Base-by-base conservation (phyloP, 1,284 basidiomycete genomes). In the Trametes pubescens region DNA sequence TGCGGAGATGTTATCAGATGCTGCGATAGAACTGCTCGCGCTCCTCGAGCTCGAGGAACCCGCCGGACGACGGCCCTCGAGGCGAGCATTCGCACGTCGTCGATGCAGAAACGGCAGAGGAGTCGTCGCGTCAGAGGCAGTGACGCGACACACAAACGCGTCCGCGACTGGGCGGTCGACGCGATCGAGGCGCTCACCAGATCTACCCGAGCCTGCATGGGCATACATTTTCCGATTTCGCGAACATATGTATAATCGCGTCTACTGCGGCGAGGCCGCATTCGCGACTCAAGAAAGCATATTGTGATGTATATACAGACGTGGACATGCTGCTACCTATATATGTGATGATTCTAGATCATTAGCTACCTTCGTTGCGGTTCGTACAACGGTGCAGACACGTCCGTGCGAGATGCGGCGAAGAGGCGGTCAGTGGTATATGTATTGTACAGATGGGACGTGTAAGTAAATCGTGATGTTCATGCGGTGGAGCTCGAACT, bases 1-100 rank as follows among this genome's bases (percentile, higher is more conserved):
- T 62, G 44, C 35, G 62, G 26, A 55, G 69, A 68, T 64, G 71
- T 76, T 77, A 76, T 77, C 75, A 70, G 75, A 75, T 76, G 72
- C 54, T 67, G 67, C 53, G 66, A 59, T 62, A 60, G 56, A 66
- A 66, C 54, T 26, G 63, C 57, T 29, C 64, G 62, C 34, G 59
- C 64, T 32, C 66, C 56, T 64, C 62, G 69, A 69, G 68, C 62
- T 64, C 62, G 69, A 66, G 69, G 59, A 43, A 63, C 47, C 54
- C 61, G 65, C 61, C 62, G 57, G 55, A 52, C 60, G 35, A 59
- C 62, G 60, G 58, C 51, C 62, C 67, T 54, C 64, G 65, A 53
- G 40, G 66, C 62, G 32, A 71, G 66, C 71, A 73, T 73, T 44
- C 67, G 60, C 64, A 51, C 62, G 49, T 55, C 44, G 52, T 43